Conservation (phyloP, 805 yeast genomes). For the Saccharomycopsis olivae region DNA sequence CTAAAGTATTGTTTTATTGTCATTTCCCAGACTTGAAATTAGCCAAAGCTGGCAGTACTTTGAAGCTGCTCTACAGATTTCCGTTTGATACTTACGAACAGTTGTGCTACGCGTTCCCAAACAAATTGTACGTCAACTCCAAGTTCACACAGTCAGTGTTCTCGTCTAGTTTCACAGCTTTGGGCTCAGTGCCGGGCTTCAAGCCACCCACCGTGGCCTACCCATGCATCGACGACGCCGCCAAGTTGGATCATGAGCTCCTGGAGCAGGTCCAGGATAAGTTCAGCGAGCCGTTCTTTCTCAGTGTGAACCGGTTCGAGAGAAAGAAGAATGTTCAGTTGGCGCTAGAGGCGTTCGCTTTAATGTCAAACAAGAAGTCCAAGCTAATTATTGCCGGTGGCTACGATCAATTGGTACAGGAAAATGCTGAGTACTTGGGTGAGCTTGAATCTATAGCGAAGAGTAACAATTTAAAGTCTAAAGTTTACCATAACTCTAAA, state of each 20-base stretch:
- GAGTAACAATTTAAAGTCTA: conserved; percentile 32
- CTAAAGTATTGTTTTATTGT: conserved; percentile 74
- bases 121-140: conserved; percentile 79
- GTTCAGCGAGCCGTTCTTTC: conserved; percentile 34
- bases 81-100: conserved; percentile 86
- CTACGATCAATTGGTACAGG: conserved; percentile 63
- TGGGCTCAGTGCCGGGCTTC: conserved; percentile 18
- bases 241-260: conserved; percentile 3
- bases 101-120: conserved; percentile 65
- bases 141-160: conserved; percentile 69
- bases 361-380: conserved; percentile 26
- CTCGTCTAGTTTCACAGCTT: conserved; percentile 44
- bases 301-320: conserved; percentile 86
- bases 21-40: conserved; percentile 91
- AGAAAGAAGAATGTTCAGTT: conserved; percentile 71
- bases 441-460: conserved; percentile 46
- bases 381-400: conserved; percentile 83
- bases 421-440: conserved; percentile 61
- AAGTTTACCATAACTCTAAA: conserved; percentile 30
- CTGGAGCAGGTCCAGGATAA: conserved; percentile 2
- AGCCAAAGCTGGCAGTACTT: conserved; percentile 29
- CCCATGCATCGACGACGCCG: conserved; percentile 53
- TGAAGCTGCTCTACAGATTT: conserved; percentile 57
- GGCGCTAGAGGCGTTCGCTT: conserved; percentile 61
- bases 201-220: conserved; percentile 28